These are phyloP conservation scores for Zoysia japonica DNA, from an alignment of 176 grass and related monocot species.

Conservation along the genomic window DNA sequence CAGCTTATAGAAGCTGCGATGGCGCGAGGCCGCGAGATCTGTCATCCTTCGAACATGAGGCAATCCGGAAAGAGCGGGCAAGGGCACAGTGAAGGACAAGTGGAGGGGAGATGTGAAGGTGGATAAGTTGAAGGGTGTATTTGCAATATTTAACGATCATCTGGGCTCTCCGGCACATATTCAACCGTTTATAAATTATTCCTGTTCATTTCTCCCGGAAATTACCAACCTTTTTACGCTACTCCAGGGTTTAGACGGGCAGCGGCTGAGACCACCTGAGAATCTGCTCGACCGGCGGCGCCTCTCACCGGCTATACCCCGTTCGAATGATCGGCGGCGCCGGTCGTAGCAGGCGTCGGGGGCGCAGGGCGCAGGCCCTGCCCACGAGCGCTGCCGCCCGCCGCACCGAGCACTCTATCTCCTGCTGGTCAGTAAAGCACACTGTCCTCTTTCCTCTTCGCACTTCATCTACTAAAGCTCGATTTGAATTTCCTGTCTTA, in stretches of 20 bases:
- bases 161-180: too few relatives aligned
- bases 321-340: constrained; percentile 40
- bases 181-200: neutral
- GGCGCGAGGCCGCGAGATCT: constrained; percentile 18
- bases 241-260: neutral
- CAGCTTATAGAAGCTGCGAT: neutral
- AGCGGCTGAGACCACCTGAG: neutral
- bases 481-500: constrained; percentile 27
- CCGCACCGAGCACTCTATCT: constrained; percentile 41
- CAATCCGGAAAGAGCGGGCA: constrained; percentile 9
- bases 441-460: constrained; percentile 6
- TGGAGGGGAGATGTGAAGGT: neutral
- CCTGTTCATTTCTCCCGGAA: too few relatives aligned
- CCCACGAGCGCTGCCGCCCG: constrained; percentile 33
- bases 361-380: constrained; percentile 39
- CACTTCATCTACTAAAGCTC: neutral
- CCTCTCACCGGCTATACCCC: neutral
- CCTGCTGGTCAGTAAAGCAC: constrained; percentile 55
- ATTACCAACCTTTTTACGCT: neutral
- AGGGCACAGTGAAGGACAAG: neutral
- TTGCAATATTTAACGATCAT: too few relatives aligned
- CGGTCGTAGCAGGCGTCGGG: constrained; percentile 51
- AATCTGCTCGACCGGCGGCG: neutral
- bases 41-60: neutral
- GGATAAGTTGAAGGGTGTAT: too few relatives aligned